Conservation (phyloP, 140 eudicot genomes). For the Bidens hawaiensis region DNA sequence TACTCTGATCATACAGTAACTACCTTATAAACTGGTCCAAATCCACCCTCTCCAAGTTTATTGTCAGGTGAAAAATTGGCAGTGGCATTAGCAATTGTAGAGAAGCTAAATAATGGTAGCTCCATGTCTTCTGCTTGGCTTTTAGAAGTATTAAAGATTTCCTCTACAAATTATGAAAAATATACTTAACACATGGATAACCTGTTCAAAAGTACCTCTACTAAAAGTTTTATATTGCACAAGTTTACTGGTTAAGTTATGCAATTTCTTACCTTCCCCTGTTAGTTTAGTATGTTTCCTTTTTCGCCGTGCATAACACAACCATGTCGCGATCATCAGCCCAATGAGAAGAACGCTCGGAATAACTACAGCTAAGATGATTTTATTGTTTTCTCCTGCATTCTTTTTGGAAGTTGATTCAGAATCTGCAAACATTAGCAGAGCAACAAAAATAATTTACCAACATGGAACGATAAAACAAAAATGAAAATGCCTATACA, state of each 20-base stretch:
- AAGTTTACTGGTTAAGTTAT: neutral
- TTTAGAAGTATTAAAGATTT: neutral
- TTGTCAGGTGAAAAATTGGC: too few relatives aligned
- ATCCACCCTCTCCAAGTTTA: too few relatives aligned
- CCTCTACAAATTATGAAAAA: neutral
- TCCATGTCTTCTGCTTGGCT: conserved; percentile 8
- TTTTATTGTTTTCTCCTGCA: too few relatives aligned
- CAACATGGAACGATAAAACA: neutral
- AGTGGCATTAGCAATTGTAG: too few relatives aligned
- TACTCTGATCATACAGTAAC: neutral
- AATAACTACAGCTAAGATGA: too few relatives aligned
- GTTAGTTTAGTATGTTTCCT: neutral
- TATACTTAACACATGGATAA: neutral
- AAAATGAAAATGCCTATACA: too few relatives aligned
- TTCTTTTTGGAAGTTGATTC: conserved; percentile 5
- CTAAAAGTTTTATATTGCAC: neutral
- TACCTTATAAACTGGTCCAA: too few relatives aligned
- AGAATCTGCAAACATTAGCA: conserved; percentile 1
- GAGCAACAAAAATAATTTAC: neutral
- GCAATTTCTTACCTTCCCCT: conserved; percentile 20
- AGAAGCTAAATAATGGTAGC: too few relatives aligned
- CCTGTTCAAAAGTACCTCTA: neutral
- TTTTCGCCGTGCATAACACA: conserved; percentile 17
- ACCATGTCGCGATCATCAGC: conserved; percentile 2
- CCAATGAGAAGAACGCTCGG: too few relatives aligned